Base-by-base conservation (phyloP, 192 early-diverging fungal species). In the Phycomyces nitens region DNA sequence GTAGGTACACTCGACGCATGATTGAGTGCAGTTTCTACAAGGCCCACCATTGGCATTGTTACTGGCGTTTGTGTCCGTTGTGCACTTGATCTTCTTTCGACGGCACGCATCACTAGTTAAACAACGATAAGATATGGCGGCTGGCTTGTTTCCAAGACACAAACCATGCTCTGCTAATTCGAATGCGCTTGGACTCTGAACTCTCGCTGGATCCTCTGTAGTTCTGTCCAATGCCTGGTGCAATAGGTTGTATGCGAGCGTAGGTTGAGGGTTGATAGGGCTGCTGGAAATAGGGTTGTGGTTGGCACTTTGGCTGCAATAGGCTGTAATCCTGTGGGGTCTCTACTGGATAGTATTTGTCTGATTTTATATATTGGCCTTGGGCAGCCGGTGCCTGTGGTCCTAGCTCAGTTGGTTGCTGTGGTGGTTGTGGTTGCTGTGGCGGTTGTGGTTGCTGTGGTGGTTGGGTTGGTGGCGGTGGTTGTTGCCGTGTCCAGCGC, bases 121-220 rank as follows among this genome's bases (percentile, higher is more conserved):
- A 23, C 4, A 61, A 47, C 23, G 24, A 29, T 29, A 67, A 55
- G 53, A 42, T 22, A 53, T 40, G 38, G 22, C 11, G 43, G 39
- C n/a, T 52, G 12, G 23, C 58, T 16, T 53, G 27, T 40, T 23
- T 62, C 9, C 4, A 5, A 54, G 6, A 12, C 27, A n/a, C 34
- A 58, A 59, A 73, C 71, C 71, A 73, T 39, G 71, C 71, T 65
- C 71, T 41, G 38, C 71, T 73, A 3, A 73, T 62, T 29, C 71
- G 59, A 10, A 62, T 63, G 26, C 71, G 29, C 50, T 66, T 66
- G 12, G 44, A 47, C 11, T 47, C 44, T 6, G 12, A 3, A 47
- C 2, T 6, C 18, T 47, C 44, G 18, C 21, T 61, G 12, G 47
- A 23, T 53, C 52, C 50, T 5, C 60, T 58, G 6, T 53, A 27